A percentile compares a stretch with the other conserved stretches of the same genome.
These are phyloP conservation scores for Aphanomyces astaci DNA, from an alignment of 352 stramenopile genomes.

Conservation along the genomic window DNA sequence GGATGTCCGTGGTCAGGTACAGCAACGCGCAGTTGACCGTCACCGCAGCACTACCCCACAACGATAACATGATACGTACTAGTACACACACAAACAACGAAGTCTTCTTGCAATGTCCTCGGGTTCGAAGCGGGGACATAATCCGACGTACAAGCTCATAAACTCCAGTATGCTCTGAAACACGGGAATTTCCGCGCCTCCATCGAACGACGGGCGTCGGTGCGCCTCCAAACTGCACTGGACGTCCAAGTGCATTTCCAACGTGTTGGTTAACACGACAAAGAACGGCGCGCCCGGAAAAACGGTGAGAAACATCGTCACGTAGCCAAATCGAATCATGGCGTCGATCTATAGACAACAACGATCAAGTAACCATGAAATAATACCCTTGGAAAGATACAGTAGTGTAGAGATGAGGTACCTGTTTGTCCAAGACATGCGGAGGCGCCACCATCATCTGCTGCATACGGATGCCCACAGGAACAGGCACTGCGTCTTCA, in stretches of 20 bases:
- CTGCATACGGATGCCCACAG: conserved; percentile 48
- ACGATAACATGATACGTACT: neutral
- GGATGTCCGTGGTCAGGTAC: conserved; percentile 54
- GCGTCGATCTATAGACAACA: conserved; percentile 40
- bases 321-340: conserved; percentile 88
- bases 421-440: conserved; percentile 64
- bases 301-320: conserved; percentile 91
- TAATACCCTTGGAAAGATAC: no score
- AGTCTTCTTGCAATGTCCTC: no score
- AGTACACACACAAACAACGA: no score
- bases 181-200: conserved; percentile 80
- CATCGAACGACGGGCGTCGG: conserved; percentile 62
- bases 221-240: conserved; percentile 68
- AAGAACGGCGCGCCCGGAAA: conserved; percentile 84
- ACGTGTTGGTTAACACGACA: conserved; percentile 76
- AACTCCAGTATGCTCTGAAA: conserved; percentile 87
- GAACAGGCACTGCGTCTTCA: conserved; percentile 24
- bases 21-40: conserved; percentile 68
- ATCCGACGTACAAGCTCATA: conserved; percentile 80
- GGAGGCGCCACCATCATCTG: conserved; percentile 63
- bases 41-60: conserved; percentile 35
- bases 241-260: conserved; percentile 83
- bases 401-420: neutral
- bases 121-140: no score
- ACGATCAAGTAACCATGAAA: no score